Evolutionary conservation across 2,329 filamentous ascomycete species (phyloP).

Genomic region (Drechmeria coniospora): DNA sequence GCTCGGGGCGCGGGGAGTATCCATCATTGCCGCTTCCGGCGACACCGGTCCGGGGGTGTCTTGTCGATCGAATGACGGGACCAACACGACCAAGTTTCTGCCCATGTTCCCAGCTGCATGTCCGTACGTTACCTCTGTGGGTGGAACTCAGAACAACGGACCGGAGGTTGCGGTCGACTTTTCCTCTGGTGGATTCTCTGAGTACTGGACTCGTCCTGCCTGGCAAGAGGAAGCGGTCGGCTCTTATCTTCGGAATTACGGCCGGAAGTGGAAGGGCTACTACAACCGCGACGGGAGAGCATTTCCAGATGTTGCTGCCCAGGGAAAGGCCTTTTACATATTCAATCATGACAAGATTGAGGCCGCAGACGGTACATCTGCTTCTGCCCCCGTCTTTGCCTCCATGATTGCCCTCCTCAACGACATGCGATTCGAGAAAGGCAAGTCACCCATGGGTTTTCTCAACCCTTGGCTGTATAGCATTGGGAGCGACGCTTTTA

Average conservation of each 20-base stretch:
- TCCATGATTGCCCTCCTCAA: constrained; percentile 50
- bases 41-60: constrained; percentile 28
- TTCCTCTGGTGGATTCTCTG: constrained; percentile 35
- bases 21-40: constrained; percentile 49
- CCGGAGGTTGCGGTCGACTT: constrained; percentile 39
- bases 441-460: constrained; percentile 38
- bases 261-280: constrained; percentile 32
- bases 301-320: constrained; percentile 46
- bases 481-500: constrained; percentile 15
- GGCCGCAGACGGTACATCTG: constrained; percentile 22
- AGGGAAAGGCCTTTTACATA: constrained; percentile 22
- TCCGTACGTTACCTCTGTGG: constrained; percentile 48
- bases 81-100: constrained; percentile 16
- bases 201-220: constrained; percentile 25
- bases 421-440: constrained; percentile 39
- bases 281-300: constrained; percentile 34
- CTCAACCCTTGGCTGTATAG: constrained; percentile 46
- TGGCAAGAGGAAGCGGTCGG: constrained; percentile 31
- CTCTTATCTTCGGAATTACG: constrained; percentile 26
- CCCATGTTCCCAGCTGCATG: constrained; percentile 24
- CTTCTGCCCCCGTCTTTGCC: constrained; percentile 47
- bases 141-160: constrained; percentile 33
- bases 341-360: constrained; percentile 14
- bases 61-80: constrained; percentile 22
- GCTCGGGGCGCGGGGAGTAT: constrained; percentile 50